phyloP scores from a whole-genome alignment of 1,139 yeast genomes.

The Nakaseomyces uthaithaninus region DNA sequence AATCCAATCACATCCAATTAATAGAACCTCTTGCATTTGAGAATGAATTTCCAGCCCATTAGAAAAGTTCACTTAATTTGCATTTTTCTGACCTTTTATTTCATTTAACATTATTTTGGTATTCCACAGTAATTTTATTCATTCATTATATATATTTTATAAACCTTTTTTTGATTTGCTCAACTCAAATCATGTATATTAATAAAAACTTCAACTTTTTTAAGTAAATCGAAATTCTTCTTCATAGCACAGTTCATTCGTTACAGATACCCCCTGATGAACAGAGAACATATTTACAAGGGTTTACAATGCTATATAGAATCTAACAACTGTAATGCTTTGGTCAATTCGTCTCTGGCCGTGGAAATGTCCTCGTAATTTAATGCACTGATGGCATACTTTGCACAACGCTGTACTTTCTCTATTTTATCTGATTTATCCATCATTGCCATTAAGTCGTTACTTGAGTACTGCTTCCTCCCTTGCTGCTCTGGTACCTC shows the following conservation, averaged over 20 bases:
- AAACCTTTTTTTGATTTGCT: slow-evolving; percentile 15
- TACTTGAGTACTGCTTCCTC: slow-evolving; percentile 11
- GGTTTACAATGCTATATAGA: slow-evolving; percentile 5
- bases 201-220: slow-evolving; percentile 8
- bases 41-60: neutral
- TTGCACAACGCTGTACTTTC: slow-evolving; percentile 78
- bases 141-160: slow-evolving; percentile 7
- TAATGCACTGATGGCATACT: slow-evolving; percentile 86
- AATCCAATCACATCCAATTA: neutral
- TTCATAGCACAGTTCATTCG: neutral
- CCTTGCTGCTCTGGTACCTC: slow-evolving; percentile 8
- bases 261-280: too few relatives aligned
- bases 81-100: neutral
- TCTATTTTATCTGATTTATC: slow-evolving; percentile 24
- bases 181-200: slow-evolving; percentile 20
- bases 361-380: slow-evolving; percentile 84
- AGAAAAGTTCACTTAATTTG: neutral
- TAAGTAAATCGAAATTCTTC: neutral
- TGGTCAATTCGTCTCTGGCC: slow-evolving; percentile 63
- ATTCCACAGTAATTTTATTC: slow-evolving; percentile 6
- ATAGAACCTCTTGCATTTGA: neutral
- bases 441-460: slow-evolving; percentile 23
- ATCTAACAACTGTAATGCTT: slow-evolving; percentile 48
- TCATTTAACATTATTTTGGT: slow-evolving; percentile 4
- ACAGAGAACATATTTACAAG: too few relatives aligned